phyloP scores from a whole-genome alignment of 1,139 yeast genomes.

The Yamadazyma aaseri region DNA sequence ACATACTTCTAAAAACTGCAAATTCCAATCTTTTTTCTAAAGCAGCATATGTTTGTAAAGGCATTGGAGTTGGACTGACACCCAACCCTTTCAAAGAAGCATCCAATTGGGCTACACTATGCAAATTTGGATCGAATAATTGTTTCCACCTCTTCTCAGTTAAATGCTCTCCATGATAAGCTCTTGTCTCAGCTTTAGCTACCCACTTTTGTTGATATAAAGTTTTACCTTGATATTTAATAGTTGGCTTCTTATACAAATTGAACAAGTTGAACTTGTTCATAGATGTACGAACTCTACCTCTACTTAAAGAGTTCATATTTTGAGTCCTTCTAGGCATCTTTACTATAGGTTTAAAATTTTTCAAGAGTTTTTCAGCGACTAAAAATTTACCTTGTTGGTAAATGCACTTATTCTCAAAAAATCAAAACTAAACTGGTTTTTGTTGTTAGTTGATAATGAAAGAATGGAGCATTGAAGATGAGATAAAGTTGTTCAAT shows the following conservation, averaged over 20 bases:
- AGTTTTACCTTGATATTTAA: slow-evolving; percentile 54
- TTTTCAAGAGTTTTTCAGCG: slow-evolving; percentile 7
- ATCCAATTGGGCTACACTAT: slow-evolving; percentile 83
- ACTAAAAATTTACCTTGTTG: not conserved
- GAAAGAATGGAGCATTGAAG: slow-evolving; percentile 55
- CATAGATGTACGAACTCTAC: slow-evolving; percentile 86
- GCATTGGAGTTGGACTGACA: slow-evolving; percentile 69
- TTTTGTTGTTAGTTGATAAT: slow-evolving; percentile 3
- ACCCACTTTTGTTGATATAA: slow-evolving; percentile 89
- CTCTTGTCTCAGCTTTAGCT: slow-evolving; percentile 88
- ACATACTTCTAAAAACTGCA: slow-evolving; percentile 88
- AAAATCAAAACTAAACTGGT: too few relatives aligned
- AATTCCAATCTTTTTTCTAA: slow-evolving; percentile 86
- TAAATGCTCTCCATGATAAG: slow-evolving; percentile 93
- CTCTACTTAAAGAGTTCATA: slow-evolving; percentile 61
- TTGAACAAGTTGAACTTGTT: slow-evolving; percentile 91
- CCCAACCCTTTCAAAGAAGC: slow-evolving; percentile 66
- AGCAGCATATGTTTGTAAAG: slow-evolving; percentile 84
- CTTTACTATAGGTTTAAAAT: slow-evolving; percentile 4
- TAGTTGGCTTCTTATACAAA: slow-evolving; percentile 63
- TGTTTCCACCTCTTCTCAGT: slow-evolving; percentile 76
- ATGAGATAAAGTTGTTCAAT: slow-evolving; percentile 64
- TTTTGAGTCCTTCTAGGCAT: slow-evolving; percentile 67
- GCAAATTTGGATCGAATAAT: slow-evolving; percentile 67
- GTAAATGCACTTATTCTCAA: slow-evolving; percentile 2